A percentile compares a stretch with the other conserved stretches of the same genome.
These are phyloP conservation scores for Ophiostoma ulmi DNA, from an alignment of 2,329 filamentous ascomycete species.

Conservation along the genomic window DNA sequence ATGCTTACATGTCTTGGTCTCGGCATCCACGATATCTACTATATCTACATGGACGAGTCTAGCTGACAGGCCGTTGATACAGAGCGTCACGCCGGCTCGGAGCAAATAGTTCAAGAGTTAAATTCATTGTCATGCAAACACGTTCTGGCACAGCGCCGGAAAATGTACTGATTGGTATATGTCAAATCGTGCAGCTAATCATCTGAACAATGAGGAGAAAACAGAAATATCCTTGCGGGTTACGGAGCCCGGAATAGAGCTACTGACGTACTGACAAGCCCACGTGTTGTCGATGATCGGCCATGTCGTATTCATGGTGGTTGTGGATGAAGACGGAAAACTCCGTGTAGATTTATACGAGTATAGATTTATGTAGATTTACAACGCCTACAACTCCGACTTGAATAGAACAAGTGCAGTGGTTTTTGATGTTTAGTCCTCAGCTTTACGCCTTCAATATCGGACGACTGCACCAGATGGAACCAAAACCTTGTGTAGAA, in stretches of 20 bases:
- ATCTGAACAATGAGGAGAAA: background rate
- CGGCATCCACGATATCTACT: background rate
- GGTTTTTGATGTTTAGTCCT: too few species aligned
- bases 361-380: background rate
- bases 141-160: background rate
- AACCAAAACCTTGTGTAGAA: background rate
- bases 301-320: background rate
- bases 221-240: background rate
- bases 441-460: background rate
- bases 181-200: background rate
- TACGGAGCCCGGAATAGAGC: background rate
- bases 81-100: background rate
- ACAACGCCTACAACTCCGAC: background rate
- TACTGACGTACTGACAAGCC: background rate
- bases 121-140: background rate
- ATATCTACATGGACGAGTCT: background rate
- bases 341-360: background rate
- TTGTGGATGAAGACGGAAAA: background rate
- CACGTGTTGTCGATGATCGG: conserved; percentile 1
- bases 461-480: background rate
- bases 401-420: background rate
- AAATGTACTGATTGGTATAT: background rate
- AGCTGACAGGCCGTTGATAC: background rate
- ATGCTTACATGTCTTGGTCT: background rate
- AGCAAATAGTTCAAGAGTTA: background rate